Base-by-base conservation (phyloP, 2,329 filamentous ascomycete species). In the Epichloe gansuensis region DNA sequence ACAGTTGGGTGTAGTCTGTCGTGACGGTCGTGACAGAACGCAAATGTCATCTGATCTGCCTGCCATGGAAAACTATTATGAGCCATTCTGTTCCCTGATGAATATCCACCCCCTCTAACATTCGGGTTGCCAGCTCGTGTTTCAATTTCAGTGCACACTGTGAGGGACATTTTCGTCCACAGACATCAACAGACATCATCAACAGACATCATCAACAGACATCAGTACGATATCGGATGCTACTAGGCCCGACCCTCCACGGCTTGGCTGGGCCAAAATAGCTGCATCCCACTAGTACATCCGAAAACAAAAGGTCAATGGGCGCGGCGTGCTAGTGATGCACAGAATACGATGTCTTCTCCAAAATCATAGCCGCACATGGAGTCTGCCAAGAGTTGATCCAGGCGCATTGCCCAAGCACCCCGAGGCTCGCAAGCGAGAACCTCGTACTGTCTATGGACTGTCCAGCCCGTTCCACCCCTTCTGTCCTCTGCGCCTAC, bases 271-370 rank as follows among this genome's bases (percentile, higher is more conserved):
- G 17, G 17, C 17, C 17, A 17, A 17, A 17, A 17, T 17, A 1
- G 17, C 17, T 17, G 17, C 17, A 17, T 17, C 17, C 17, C 17
- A 17, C 17, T 17, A 17, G 17, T 17, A 17, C 17, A 17, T 17
- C 17, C 17, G 17, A 17, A 17, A 17, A 17, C 17, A 17, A 17
- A 17, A 17, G 17, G 17, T 17, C 17, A 17, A 17, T 17, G 17
- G 17, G 17, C 17, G 17, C 17, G 17, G 17, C 17, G 17, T 41
- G 35, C 49, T n/a, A 21, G 23, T 31, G 28, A 46, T 51, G 44
- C 50, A 41, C 35, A 47, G 43, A 42, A 52, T 52, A 51, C 50
- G 50, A 52, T 23, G 44, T 25, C 43, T 46, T 52, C 31, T 34
- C 51, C 15, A 13, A 39, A 34, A 34, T 42, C 25, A 7, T 21